Evolutionary conservation across 371 early-diverging fungal species (phyloP), one percentile per base, ranked within the genome.

Genomic region (Blakeslea trispora): DNA sequence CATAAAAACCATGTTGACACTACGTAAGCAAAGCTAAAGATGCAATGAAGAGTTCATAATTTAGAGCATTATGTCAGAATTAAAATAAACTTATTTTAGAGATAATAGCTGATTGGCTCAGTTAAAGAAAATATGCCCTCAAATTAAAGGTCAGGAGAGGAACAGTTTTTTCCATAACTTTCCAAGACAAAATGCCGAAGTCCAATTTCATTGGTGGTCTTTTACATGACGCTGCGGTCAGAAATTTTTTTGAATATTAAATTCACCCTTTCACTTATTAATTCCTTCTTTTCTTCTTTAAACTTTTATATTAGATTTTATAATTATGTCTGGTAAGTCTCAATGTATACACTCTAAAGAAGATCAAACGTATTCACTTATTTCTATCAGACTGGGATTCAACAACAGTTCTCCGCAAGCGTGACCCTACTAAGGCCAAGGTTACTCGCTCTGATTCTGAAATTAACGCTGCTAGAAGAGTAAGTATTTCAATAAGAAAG

Each of bases 341-440:
- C 31, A 21, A 34, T 15, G 32, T 18, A 5, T n/a, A 41, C 41
- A 34, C 5, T 2, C 23, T 34, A 8, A 32, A 14, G 44, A 14
- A 17, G 23, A 13, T 18, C 18, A 32, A n/a, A 23, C 22, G 28
- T 28, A 55, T 17, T 3, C 17, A 15, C 6, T 55, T 4, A 34
- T n/a, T 39, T 34, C 19, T 57, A 64, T 28, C 63, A 66, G 88
- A 84, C 53, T 91, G 91, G 90, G 93, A 92, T 73, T 71, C 78
- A 47, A 79, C 79, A 51, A 92, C 90, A 55, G 79, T 91, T 55
- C 73, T 94, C 58, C 88, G 89, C 69, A 93, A 92, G 84, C 85
- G 86, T 48, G 56, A 65, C 49, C 69, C 84, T 53, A 77, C 79
- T 37, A 76, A 75, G 58, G 70, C 86, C 64, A 85, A 83, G 67